Base-by-base conservation (phyloP, 2,329 filamentous ascomycete genomes). In the Emergomyces orientalis region DNA sequence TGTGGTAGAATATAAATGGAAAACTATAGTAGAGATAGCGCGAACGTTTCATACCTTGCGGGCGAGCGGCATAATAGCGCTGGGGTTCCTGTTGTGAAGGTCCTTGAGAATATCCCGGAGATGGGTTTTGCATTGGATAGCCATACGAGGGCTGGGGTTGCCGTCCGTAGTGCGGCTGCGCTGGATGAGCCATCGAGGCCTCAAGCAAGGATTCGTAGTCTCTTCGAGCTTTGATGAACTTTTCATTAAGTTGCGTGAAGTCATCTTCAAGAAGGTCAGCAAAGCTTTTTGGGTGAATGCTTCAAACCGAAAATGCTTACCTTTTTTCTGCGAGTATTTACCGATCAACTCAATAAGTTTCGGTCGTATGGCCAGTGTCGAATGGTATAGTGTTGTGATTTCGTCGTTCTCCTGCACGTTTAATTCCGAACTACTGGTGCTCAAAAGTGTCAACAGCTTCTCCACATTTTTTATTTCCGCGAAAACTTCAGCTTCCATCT, bases 271-370 rank as follows among this genome's bases (percentile, higher is more conserved):
- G 22, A 3, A 60, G 66, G 77, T 75, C 61, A 67, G 62, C 37
- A 17, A 41, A 57, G 49, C 27, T 58, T 58, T n/a, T 27, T 8
- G n/a, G 27, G 43, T 14, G 13, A 37, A 13, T 22, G n/a, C 11
- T 19, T 49, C 14, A 32, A 37, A 32, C 11, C 4, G n/a, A 39
- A 39, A 17, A 22, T 34, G 63, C 73, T 68, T 78, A 93, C 91
- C 92, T 79, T 99, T 99, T 84, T 96, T 97, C 74, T 99, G 94
- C 11, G 94, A 97, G 74, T 99, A 99, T 75, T 97, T 97, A 66
- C 95, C 94, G 73, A 99, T 99, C 59, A 99, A 80, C 78, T 97
- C 95, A 73, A 99, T 97, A 65, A 99, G 80, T 79, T 99, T 99
- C 14, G 94, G 94, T 39, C 94, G 85, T 71, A 99, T 99, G 3